Base-by-base conservation (phyloP, 2,329 filamentous ascomycete genomes). In the Colletotrichum sp. region DNA sequence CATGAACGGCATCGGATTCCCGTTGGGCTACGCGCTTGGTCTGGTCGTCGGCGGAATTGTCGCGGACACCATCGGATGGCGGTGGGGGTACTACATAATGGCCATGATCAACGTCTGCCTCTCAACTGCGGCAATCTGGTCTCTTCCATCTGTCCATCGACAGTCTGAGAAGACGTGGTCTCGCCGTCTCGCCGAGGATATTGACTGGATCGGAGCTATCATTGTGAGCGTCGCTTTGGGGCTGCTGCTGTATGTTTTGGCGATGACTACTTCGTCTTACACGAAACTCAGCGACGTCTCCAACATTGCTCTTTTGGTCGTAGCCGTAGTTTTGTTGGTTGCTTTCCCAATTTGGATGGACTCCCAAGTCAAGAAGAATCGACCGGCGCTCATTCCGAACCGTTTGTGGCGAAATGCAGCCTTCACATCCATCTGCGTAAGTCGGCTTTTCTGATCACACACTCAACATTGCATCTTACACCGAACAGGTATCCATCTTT, bases 361-460 rank as follows among this genome's bases (percentile, higher is more conserved):
- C 3, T 83, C 85, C 4, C 91, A 90, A 68, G 88, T 88, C 32
- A 85, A 82, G 8, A 80, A 83, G 1, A 83, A 84, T 3, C 85
- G 85, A 8, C 89, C 91, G 16, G 91, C 91, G 0, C 80, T 93
- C 4, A 92, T 93, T 6, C 91, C 92, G 0, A 93, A 93, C 77
- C 87, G 86, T 0, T 82, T 93, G 0, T 93, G 91, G 92, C 86
- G 83, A 5, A 92, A 91, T 34, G 81, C 83, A 0, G 83, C 88
- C 3, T 93, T 93, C 77, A 89, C 89, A 0, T 86, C 85, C 2
- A 87, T 91, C 9, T 93, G 91, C 75, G 79, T 73, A 52, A 21
- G 73, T 68, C 15, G 3, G 2, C 16, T 9, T 59, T 13, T 8
- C n/a, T 18, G 57, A 21, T 8, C 5, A 21, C 21, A 15, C 13